A percentile compares a stretch with the other conserved stretches of the same genome.
phyloP scores from a whole-genome alignment of 371 early-diverging fungal species.

The Mycotypha africana region DNA sequence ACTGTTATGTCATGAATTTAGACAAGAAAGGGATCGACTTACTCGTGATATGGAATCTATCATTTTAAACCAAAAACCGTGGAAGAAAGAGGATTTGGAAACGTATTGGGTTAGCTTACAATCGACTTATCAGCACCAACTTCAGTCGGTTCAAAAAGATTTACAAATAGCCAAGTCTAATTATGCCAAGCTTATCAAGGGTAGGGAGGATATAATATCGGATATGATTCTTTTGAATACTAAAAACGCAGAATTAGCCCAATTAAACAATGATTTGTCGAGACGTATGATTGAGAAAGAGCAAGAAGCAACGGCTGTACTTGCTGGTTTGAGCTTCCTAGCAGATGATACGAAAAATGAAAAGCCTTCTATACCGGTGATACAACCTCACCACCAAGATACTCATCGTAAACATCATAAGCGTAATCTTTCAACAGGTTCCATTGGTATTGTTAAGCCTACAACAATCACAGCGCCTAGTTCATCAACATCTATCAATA shows the following conservation, averaged over 20 bases:
- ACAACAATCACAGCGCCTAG: background rate
- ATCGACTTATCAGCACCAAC: constrained; percentile 29
- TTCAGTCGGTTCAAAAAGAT: constrained; percentile 28
- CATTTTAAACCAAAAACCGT: constrained; percentile 14
- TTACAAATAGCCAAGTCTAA: constrained; percentile 11
- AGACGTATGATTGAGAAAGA: constrained; percentile 42
- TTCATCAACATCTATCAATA: background rate
- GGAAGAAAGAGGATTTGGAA: too few species aligned
- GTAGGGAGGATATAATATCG: constrained; percentile 34
- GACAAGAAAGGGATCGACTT: constrained; percentile 21
- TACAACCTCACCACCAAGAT: background rate
- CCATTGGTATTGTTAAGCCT: constrained; percentile 10
- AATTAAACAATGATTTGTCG: constrained; percentile 54
- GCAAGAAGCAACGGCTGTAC: constrained; percentile 36
- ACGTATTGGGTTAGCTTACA: constrained; percentile 25
- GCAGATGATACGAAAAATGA: background rate
- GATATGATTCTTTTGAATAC: constrained; percentile 57
- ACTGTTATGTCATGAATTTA: constrained; percentile 21
- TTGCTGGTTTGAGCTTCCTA: constrained; percentile 29
- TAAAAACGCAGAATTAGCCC: constrained; percentile 49
- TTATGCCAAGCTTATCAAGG: constrained; percentile 19
- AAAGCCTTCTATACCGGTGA: background rate
- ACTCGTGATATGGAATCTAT: constrained; percentile 16
- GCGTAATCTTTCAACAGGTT: constrained; percentile 21
- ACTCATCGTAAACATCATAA: constrained; percentile 5